Percentiles rank a stretch among this genome's conserved stretches.
These are phyloP conservation scores for Colletotrichum abscissum DNA, from an alignment of 2,329 filamentous ascomycete species.

Conservation along the genomic window DNA sequence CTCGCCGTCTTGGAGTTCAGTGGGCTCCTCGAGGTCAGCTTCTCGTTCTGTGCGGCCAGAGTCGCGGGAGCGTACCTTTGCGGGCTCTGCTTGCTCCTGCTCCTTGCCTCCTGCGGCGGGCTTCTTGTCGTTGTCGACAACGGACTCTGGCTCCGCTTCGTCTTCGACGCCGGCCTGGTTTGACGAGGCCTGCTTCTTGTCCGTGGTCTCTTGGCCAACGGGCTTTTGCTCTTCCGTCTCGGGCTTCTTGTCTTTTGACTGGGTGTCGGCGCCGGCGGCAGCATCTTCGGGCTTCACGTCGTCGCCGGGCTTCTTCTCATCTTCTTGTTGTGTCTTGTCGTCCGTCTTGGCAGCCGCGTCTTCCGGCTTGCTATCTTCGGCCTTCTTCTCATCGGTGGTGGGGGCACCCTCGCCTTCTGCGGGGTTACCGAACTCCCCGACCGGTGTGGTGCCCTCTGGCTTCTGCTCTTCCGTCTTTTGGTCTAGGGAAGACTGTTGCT, in stretches of 20 bases:
- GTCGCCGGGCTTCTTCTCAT: conserved; percentile 16
- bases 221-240: conserved; percentile 35
- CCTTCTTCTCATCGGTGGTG: conserved; percentile 12
- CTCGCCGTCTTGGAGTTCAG: conserved; percentile 18
- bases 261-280: neutral
- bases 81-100: conserved; percentile 33
- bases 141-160: conserved; percentile 34
- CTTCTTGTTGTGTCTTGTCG: conserved; percentile 15
- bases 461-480: conserved; percentile 24
- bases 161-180: conserved; percentile 38
- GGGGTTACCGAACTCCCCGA: conserved; percentile 27
- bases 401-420: conserved; percentile 3
- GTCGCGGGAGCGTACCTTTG: conserved; percentile 22
- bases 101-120: neutral
- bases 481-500: conserved; percentile 4
- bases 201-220: conserved; percentile 36
- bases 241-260: conserved; percentile 35
- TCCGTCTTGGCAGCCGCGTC: neutral
- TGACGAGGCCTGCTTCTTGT: conserved; percentile 36
- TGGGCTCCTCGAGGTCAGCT: conserved; percentile 21
- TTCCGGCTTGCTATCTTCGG: neutral
- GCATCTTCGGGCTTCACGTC: neutral
- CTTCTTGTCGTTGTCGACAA: conserved; percentile 20
- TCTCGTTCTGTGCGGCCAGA: conserved; percentile 12
- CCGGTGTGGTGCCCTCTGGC: conserved; percentile 26